Conservation (phyloP, 2,329 filamentous ascomycete genomes). For the Beauveria rudraprayagi region DNA sequence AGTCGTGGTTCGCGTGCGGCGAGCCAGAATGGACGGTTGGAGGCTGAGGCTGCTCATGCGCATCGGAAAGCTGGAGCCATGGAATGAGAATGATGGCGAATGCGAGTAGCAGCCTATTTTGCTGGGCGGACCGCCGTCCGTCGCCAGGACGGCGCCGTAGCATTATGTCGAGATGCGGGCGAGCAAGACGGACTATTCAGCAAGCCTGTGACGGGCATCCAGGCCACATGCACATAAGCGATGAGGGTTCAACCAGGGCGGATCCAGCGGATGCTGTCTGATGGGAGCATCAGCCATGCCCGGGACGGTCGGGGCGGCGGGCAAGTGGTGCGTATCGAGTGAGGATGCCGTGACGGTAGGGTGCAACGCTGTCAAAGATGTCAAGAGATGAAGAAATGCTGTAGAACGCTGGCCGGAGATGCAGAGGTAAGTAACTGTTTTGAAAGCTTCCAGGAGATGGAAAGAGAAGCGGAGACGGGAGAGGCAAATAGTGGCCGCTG, state of each 20-base stretch:
- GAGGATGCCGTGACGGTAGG: background rate
- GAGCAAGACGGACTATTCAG: background rate
- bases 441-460: background rate
- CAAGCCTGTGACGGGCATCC: conserved; percentile 1
- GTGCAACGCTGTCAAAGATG: background rate
- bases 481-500: background rate
- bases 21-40: conserved; percentile 10
- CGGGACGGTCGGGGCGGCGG: background rate
- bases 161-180: conserved; percentile 41
- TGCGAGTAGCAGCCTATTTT: conserved; percentile 43
- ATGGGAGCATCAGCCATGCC: conserved; percentile 7
- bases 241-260: background rate
- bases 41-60: conserved; percentile 19
- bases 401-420: background rate
- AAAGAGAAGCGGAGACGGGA: conserved; percentile 4
- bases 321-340: too few relatives aligned
- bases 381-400: background rate
- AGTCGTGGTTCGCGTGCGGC: conserved; percentile 15
- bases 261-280: conserved; percentile 2
- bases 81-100: conserved; percentile 51
- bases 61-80: conserved; percentile 47
- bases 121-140: conserved; percentile 39
- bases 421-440: background rate
- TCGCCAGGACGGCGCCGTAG: conserved; percentile 57
- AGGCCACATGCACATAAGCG: conserved; percentile 3